Conservation (phyloP, 345 rosid species). For the Eucalyptus polybractea region DNA sequence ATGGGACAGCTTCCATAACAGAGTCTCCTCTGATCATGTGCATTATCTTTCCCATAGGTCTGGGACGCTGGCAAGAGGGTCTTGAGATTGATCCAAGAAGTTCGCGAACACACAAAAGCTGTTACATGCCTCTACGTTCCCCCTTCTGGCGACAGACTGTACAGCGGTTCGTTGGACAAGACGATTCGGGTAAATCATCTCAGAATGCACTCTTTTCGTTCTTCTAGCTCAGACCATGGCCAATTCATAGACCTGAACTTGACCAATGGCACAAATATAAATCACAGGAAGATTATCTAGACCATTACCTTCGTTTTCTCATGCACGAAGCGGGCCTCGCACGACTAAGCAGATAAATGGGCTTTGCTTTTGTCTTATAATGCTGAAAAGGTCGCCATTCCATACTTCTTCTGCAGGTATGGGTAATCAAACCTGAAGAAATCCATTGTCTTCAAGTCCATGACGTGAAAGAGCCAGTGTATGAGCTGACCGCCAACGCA, state of each 20-base stretch:
- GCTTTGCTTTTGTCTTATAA: not conserved
- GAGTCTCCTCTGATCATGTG: not conserved
- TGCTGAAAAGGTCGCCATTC: not conserved
- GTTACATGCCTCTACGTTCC: conserved; percentile 42
- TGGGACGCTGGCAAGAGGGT: conserved; percentile 43
- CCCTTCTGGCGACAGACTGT: conserved; percentile 37
- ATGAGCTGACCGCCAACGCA: conserved; percentile 30
- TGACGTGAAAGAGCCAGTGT: conserved; percentile 45
- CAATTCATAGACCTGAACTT: not conserved
- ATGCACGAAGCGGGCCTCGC: not conserved
- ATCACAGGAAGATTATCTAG: not conserved
- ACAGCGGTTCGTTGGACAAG: conserved; percentile 60
- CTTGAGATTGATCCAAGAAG: conserved; percentile 37
- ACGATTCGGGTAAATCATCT: conserved; percentile 37
- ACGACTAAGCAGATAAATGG: too few species aligned
- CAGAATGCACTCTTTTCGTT: not conserved
- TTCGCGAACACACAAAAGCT: conserved; percentile 39
- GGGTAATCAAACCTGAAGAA: conserved; percentile 40
- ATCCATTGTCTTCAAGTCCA: conserved; percentile 52
- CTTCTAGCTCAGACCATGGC: not conserved
- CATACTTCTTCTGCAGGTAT: conserved; percentile 18
- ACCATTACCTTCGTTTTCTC: not conserved
- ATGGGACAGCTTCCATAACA: not conserved
- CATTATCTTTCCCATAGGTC: conserved; percentile 11
- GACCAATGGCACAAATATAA: not conserved